Conservation (phyloP, 495 filamentous ascomycete species). For the Xylaria longipes region DNA sequence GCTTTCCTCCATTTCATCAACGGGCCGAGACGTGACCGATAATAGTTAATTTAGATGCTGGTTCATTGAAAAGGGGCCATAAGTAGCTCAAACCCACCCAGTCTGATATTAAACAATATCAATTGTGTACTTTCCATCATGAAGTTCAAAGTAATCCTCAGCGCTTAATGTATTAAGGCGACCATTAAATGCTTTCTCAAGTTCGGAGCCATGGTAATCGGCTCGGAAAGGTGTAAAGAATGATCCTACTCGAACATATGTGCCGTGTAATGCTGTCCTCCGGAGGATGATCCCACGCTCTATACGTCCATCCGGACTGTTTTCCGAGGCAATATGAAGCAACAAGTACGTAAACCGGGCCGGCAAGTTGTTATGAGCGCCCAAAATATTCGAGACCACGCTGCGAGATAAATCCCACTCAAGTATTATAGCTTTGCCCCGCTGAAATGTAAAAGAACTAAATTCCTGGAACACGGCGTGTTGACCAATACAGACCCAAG, state of each 20-base stretch:
- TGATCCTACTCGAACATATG: not conserved
- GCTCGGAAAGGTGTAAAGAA: not conserved
- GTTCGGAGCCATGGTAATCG: not conserved
- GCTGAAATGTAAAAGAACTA: not conserved
- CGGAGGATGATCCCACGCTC: not conserved
- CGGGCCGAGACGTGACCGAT: too few species aligned
- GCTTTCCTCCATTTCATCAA: too few species aligned
- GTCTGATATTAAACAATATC: not conserved
- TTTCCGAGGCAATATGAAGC: not conserved
- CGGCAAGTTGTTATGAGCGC: not conserved
- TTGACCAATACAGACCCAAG: not conserved
- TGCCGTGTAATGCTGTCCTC: not conserved
- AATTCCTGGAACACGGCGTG: not conserved
- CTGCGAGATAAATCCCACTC: not conserved
- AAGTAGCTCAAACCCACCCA: too few species aligned
- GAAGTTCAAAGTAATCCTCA: not conserved
- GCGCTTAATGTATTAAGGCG: not conserved
- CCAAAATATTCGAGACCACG: not conserved
- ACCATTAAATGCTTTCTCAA: not conserved
- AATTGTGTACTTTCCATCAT: not conserved
- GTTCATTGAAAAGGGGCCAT: too few species aligned
- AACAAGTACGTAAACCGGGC: not conserved
- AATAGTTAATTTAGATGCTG: too few species aligned
- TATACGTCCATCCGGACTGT: not conserved
- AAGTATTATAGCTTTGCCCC: not conserved